Conservation (phyloP, 176 grass and related monocot species). For the Phoenix dactylifera region DNA sequence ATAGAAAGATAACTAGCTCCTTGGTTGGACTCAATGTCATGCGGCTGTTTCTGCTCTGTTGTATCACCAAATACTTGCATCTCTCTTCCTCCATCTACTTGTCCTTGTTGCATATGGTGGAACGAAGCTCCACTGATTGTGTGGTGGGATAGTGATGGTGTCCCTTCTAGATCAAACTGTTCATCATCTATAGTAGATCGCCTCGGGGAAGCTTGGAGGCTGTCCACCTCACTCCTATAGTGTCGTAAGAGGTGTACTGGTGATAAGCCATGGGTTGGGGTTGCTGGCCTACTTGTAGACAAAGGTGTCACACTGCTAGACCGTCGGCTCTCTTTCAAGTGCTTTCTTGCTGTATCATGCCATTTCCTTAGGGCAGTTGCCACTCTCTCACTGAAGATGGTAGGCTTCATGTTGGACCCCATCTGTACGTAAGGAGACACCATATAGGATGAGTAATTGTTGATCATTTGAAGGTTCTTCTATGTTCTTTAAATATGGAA, state of each 20-base stretch:
- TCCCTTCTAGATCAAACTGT: background rate
- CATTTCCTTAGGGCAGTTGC: constrained; percentile 10
- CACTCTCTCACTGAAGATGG: background rate
- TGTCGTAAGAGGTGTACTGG: constrained; percentile 14
- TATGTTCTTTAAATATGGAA: too few relatives aligned
- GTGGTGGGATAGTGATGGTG: background rate
- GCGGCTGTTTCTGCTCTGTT: background rate
- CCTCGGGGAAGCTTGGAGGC: background rate
- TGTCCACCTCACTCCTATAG: background rate
- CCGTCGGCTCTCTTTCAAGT: background rate
- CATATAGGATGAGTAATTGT: too few relatives aligned
- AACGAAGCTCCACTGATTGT: background rate
- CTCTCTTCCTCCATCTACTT: background rate
- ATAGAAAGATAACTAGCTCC: background rate
- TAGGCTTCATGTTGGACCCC: too few relatives aligned
- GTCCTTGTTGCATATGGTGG: background rate
- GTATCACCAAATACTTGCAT: background rate
- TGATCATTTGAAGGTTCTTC: too few relatives aligned
- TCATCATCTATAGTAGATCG: background rate
- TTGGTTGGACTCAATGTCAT: background rate
- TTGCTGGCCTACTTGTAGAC: constrained; percentile 5
- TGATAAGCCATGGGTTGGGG: background rate
- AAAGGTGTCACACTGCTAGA: constrained; percentile 1
- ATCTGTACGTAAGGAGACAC: background rate
- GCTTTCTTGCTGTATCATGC: constrained; percentile 7